Base-by-base conservation (phyloP, 2,329 filamentous ascomycete species). In the Diaporthe sp. region DNA sequence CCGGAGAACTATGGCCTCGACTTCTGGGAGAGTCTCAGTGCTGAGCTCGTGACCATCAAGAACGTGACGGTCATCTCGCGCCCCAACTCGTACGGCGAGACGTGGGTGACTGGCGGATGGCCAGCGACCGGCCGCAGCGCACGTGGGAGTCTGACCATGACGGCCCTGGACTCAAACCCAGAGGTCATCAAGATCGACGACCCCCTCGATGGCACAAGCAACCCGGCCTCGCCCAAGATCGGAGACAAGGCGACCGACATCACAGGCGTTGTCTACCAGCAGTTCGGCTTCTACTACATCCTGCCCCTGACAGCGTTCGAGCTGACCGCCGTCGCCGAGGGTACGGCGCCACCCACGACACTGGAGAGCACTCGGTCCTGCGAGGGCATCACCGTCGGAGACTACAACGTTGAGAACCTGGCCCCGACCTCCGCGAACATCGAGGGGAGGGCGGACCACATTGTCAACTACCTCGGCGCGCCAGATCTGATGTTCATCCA, bases 401-500 rank as follows among this genome's bases (percentile, higher is more conserved):
- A 88, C 75, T 94, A 94, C 86, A 94, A 94, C 81, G 87, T 93
- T 42, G 91, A 94, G 82, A 94, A 94, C 82, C 85, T 94, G 22
- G 83, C 86, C 10, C 89, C 92, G 0, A 86, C 84, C 45, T 90
- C 89, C 0, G 77, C 85, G 2, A 89, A 91, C 77, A 84, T 94
- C 33, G 83, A 86, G n/a, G 82, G 82, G 17, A 86, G 94, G n/a
- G 90, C 92, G 2, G 82, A 85, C 12, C 91, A 94, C 78, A 92
- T 95, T 76, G 90, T 91, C 70, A 83, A 89, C 77, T 91, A 91
- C 82, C 83, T 94, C 76, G 87, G 86, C 74, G 88, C 87, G 0
- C 93, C 93, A 0, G 91, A 92, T 79, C 81, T 94, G 7, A 79
- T 95, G 74, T 93, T 93, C 80, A 79, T 95, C 4, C 92, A 94